Base-by-base conservation (phyloP, 495 filamentous ascomycete species). In the Penicillium subrubescens region DNA sequence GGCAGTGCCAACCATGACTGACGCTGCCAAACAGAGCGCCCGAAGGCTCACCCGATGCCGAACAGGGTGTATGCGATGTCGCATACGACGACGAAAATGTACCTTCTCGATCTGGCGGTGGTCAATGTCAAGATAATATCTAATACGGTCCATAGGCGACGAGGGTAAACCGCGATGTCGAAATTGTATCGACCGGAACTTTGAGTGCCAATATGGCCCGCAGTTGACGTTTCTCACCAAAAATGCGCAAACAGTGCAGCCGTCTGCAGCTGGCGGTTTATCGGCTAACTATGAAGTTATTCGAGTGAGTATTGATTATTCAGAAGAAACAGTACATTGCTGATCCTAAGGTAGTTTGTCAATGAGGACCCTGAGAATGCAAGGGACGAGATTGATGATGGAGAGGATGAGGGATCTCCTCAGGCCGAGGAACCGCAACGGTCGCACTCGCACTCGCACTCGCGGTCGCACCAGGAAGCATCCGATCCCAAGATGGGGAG, bases 31-130 rank as follows among this genome's bases (percentile, higher is more conserved):
- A 33, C 60, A 67, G 44, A 60, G 27, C 17, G 27, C 43, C 29
- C 64, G 67, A 27, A 56, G 61, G 46, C 67, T 75, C 35, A 80
- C 71, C 8, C 62, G 75, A 67, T 77, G 76, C 51, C 70, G 81
- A 44, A 83, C 76, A 1, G 81, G 81, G 8, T 83, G 79, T 57
- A 69, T 78, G 65, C 75, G 77, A 31, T 83, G 81, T 73, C 75
- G 79, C 10, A 65, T 71, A 34, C 76, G 78, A 46, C 64, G 75
- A 25, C 74, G 77, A 58, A 83, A 82, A 62, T 81, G 79, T 81
- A 63, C 62, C 75, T 50, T 10, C 15, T 54, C 4, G 35, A 33
- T 0, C 33, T 50, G 19, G 4, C 6, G 21, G 35, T 54, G 5
- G 37, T 60, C 34, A 57, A 15, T 35, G 54, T 19, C 14, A 5